Evolutionary conservation across 179 eudicot genomes (phyloP).

Genomic region (Silene vulgaris): DNA sequence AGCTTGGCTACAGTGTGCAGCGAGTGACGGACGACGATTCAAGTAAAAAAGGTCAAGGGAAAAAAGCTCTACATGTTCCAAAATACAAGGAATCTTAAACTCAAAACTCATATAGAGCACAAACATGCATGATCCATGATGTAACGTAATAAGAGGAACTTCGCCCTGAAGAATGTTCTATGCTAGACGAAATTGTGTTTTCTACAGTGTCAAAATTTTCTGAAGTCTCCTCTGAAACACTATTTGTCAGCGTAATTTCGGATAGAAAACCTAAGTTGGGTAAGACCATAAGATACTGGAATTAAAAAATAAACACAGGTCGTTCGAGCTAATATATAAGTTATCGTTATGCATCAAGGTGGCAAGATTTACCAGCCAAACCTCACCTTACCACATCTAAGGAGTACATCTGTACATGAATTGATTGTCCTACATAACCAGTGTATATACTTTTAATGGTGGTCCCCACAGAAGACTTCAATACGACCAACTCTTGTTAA

Average conservation of each 20-base stretch:
- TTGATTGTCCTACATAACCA: not conserved
- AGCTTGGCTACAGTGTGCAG: not conserved
- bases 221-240: not conserved
- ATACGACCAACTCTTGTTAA: not conserved
- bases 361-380: not conserved
- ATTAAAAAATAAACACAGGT: not conserved
- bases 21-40: too few species aligned
- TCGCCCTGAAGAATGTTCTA: not conserved
- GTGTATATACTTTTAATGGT: not conserved
- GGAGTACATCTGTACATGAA: not conserved
- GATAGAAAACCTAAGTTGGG: not conserved
- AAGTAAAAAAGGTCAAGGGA: too few species aligned
- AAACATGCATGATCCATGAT: not conserved
- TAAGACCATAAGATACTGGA: not conserved
- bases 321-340: not conserved
- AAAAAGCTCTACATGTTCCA: too few species aligned
- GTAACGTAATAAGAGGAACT: not conserved
- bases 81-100: too few species aligned
- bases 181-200: not conserved
- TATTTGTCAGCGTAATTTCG: not conserved
- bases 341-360: not conserved
- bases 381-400: not conserved
- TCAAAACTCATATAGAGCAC: not conserved
- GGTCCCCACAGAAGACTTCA: not conserved
- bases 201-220: not conserved